phyloP scores from a whole-genome alignment of 768 basidiomycete genomes.

The Epithele typhae region DNA sequence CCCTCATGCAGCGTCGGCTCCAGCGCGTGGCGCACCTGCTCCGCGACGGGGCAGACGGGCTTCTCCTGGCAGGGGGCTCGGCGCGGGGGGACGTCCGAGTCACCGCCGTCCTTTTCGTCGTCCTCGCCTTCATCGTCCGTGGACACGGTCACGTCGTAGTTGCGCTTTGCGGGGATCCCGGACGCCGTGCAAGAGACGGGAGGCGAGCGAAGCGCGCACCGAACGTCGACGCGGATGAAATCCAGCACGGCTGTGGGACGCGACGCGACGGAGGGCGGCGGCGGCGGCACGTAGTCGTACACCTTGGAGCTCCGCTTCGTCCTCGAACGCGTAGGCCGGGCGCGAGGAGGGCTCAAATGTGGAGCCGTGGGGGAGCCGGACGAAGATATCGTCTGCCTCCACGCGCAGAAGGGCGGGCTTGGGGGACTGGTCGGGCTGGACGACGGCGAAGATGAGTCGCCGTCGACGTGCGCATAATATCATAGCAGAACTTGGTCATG shows the following conservation, averaged over 20 bases:
- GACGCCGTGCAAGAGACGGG: neutral
- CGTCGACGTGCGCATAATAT: too few species aligned
- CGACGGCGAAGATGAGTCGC: constrained; percentile 74
- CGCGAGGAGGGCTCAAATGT: neutral
- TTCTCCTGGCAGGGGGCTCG: constrained; percentile 6
- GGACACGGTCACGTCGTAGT: constrained; percentile 6
- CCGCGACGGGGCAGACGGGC: constrained; percentile 53
- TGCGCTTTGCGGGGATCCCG: constrained; percentile 8
- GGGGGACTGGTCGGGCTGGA: constrained; percentile 52
- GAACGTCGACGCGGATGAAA: neutral
- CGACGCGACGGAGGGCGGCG: neutral
- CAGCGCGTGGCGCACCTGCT: constrained; percentile 62
- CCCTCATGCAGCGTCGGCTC: constrained; percentile 60
- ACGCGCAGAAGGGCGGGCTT: constrained; percentile 55
- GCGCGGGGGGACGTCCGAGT: neutral
- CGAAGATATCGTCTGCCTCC: constrained; percentile 71
- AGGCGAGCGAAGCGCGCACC: neutral
- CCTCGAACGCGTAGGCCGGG: constrained; percentile 49
- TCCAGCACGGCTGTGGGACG: neutral
- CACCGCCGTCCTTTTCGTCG: neutral
- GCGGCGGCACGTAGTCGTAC: constrained; percentile 24
- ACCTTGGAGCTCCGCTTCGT: constrained; percentile 85
- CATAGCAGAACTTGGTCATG: too few species aligned
- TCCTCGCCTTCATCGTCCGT: constrained; percentile 25
- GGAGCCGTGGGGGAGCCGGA: constrained; percentile 40